Evolutionary conservation across 768 basidiomycete genomes (phyloP).

Genomic region (Collybia sordida): DNA sequence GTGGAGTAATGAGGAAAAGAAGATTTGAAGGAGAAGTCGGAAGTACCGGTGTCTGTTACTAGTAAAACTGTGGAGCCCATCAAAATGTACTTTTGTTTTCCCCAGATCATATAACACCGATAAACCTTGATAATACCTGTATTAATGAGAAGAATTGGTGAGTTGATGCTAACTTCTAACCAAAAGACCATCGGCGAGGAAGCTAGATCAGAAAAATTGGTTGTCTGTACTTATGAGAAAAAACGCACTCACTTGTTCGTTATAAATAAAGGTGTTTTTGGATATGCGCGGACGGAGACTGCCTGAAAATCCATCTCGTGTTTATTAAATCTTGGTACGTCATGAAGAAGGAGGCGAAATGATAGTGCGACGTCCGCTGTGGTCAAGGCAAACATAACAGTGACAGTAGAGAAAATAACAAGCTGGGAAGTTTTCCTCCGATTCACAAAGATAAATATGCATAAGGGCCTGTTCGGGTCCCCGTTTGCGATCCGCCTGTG

Average conservation of each 20-base stretch:
- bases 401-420: not conserved
- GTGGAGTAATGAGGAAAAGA: not conserved
- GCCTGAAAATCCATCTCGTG: not conserved
- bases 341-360: constrained; percentile 5
- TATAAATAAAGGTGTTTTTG: constrained; percentile 3
- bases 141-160: not conserved
- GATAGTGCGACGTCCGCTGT: constrained; percentile 9
- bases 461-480: no score
- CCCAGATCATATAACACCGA: constrained; percentile 40
- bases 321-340: constrained; percentile 2
- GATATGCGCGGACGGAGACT: not conserved
- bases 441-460: constrained; percentile 7
- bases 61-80: constrained; percentile 25
- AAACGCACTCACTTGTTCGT: constrained; percentile 10
- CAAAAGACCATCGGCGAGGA: not conserved
- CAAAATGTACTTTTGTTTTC: constrained; percentile 25
- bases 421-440: not conserved
- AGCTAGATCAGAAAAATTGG: not conserved
- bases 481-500: no score
- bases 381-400: constrained; percentile 9
- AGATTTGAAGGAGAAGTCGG: not conserved
- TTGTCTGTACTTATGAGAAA: no score
- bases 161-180: not conserved
- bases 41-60: constrained; percentile 28
- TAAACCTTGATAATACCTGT: constrained; percentile 18